Conservation (phyloP, 371 early-diverging fungal species). For the Lichtheimia hyalospora region DNA sequence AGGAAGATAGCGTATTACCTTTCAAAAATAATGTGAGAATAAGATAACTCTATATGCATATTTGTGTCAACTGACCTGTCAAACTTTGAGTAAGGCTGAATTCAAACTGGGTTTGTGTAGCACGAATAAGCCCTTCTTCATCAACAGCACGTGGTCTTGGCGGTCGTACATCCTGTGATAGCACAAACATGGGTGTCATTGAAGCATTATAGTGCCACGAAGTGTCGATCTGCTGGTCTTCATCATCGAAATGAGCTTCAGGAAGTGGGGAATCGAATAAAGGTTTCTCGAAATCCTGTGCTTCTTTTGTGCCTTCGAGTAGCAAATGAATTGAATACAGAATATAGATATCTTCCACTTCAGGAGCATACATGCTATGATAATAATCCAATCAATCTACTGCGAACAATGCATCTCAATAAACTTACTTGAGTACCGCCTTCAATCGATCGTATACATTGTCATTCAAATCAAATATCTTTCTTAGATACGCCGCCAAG, state of each 20-base stretch:
- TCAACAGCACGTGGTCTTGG: conserved; percentile 15
- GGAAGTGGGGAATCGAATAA: conserved; percentile 66
- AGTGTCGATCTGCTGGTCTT: conserved; percentile 56
- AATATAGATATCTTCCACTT: conserved; percentile 65
- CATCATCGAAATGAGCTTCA: conserved; percentile 57
- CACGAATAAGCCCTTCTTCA: conserved; percentile 39
- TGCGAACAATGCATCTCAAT: not conserved
- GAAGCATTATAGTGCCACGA: conserved; percentile 58
- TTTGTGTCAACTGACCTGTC: conserved; percentile 1
- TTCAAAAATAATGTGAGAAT: too few relatives aligned
- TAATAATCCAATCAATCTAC: not conserved
- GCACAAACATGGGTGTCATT: conserved; percentile 73
- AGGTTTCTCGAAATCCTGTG: conserved; percentile 57
- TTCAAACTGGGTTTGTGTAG: conserved; percentile 55
- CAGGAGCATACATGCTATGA: conserved; percentile 60
- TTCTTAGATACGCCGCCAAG: conserved; percentile 51
- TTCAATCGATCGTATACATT: conserved; percentile 43
- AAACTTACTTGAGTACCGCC: conserved; percentile 2
- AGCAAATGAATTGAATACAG: conserved; percentile 62
- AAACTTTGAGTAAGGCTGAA: conserved; percentile 47
- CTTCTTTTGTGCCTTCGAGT: conserved; percentile 55
- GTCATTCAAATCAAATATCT: conserved; percentile 24
- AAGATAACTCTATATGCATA: too few relatives aligned
- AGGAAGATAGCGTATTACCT: too few relatives aligned
- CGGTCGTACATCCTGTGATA: conserved; percentile 36